phyloP scores from a whole-genome alignment of 352 stramenopile species.

The Globisporangium parvum region DNA sequence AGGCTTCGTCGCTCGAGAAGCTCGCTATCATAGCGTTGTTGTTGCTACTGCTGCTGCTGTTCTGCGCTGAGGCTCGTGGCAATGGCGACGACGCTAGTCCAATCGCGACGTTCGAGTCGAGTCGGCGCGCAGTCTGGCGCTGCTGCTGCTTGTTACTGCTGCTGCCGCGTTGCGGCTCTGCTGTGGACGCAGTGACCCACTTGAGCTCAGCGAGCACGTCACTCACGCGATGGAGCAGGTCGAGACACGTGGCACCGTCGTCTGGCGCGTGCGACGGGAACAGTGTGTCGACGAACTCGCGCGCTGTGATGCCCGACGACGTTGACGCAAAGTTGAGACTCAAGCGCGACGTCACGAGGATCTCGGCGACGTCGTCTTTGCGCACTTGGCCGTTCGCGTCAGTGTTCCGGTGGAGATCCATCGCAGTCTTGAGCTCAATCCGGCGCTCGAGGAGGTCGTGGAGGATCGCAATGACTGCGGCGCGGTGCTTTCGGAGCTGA shows the following conservation, averaged over 20 bases:
- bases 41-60: not conserved
- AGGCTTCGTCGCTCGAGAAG: constrained; percentile 26
- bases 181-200: not conserved
- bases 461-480: constrained; percentile 47
- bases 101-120: constrained; percentile 25
- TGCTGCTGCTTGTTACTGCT: constrained; percentile 23
- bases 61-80: not conserved
- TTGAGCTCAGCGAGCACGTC: constrained; percentile 49
- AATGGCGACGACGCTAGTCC: not conserved
- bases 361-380: constrained; percentile 51
- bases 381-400: constrained; percentile 58
- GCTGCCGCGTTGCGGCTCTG: not conserved
- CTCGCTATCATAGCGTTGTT: not conserved
- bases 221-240: constrained; percentile 57
- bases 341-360: constrained; percentile 56
- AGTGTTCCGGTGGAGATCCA: constrained; percentile 53
- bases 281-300: constrained; percentile 57
- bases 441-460: constrained; percentile 68
- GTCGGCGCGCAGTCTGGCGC: constrained; percentile 28
- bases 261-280: constrained; percentile 29
- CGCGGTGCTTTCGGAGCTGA: constrained; percentile 19
- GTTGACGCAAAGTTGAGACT: constrained; percentile 42
- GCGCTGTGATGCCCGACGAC: constrained; percentile 27
- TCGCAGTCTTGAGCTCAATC: constrained; percentile 60
- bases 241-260: constrained; percentile 40